These are phyloP conservation scores for Prunus mira DNA, from an alignment of 306 rosid genomes.

Conservation along the genomic window DNA sequence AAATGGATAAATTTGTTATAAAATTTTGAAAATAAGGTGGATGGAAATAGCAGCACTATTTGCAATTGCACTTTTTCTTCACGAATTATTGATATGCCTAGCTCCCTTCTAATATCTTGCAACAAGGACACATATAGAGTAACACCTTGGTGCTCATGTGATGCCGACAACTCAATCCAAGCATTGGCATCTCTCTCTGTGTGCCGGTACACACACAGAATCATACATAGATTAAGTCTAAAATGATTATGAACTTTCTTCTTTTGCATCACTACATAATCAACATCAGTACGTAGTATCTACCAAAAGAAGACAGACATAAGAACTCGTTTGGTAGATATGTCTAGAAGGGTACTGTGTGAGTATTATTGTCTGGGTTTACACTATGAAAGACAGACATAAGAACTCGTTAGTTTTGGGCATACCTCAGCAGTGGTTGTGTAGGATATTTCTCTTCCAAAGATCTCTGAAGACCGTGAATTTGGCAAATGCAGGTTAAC, in stretches of 20 bases:
- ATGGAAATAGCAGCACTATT: no score
- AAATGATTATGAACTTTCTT: background rate
- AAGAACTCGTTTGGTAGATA: background rate
- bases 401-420: background rate
- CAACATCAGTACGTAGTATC: background rate
- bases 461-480: slow-evolving; percentile 29
- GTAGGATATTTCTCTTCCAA: slow-evolving; percentile 35
- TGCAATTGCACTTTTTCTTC: slow-evolving; percentile 50
- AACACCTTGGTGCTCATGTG: background rate
- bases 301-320: background rate
- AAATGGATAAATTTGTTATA: no score
- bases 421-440: slow-evolving; percentile 47
- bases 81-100: slow-evolving; percentile 35
- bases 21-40: no score
- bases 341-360: no score
- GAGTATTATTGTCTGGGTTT: no score
- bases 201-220: background rate
- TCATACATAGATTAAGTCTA: background rate
- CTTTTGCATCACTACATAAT: background rate
- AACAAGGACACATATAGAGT: background rate
- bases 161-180: background rate
- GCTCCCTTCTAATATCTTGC: slow-evolving; percentile 44
- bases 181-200: no score
- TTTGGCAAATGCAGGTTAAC: no score
- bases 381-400: background rate